These are phyloP conservation scores for Saraca asoca DNA, from an alignment of 331 rosid species.

Conservation along the genomic window DNA sequence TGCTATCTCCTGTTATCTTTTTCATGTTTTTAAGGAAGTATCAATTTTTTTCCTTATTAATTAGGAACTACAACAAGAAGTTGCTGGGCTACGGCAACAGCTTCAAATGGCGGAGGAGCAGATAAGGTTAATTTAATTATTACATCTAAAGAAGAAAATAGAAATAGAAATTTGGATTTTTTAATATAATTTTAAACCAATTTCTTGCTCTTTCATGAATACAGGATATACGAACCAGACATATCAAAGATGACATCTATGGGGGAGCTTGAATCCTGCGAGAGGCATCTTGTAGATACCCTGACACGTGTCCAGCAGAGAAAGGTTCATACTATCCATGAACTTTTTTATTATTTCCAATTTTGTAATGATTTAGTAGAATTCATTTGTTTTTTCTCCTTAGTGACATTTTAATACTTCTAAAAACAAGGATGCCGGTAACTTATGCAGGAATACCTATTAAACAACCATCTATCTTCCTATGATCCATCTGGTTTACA, in stretches of 20 bases:
- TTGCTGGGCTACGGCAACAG: slow-evolving; percentile 59
- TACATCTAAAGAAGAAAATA: background rate
- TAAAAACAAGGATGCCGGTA: no score
- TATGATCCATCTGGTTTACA: slow-evolving; percentile 60
- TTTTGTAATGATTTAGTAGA: no score
- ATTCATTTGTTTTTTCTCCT: no score
- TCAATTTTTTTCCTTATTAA: background rate
- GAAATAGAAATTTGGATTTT: background rate
- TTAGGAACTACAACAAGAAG: slow-evolving; percentile 69
- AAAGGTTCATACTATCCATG: slow-evolving; percentile 63
- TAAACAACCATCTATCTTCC: no score
- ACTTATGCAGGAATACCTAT: no score
- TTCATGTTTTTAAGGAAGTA: no score
- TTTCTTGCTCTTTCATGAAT: background rate
- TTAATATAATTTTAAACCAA: no score
- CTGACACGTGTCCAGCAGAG: slow-evolving; percentile 66
- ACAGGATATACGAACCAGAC: slow-evolving; percentile 65
- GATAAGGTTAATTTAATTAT: slow-evolving; percentile 58
- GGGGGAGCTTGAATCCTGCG: slow-evolving; percentile 57
- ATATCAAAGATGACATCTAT: slow-evolving; percentile 54
- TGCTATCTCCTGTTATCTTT: no score
- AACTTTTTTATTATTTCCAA: no score
- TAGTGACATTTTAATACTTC: no score
- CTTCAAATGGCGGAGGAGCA: slow-evolving; percentile 73
- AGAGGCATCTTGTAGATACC: slow-evolving; percentile 56